These are phyloP conservation scores for Neurospora intermedia DNA, from an alignment of 495 filamentous ascomycete genomes.

Conservation along the genomic window DNA sequence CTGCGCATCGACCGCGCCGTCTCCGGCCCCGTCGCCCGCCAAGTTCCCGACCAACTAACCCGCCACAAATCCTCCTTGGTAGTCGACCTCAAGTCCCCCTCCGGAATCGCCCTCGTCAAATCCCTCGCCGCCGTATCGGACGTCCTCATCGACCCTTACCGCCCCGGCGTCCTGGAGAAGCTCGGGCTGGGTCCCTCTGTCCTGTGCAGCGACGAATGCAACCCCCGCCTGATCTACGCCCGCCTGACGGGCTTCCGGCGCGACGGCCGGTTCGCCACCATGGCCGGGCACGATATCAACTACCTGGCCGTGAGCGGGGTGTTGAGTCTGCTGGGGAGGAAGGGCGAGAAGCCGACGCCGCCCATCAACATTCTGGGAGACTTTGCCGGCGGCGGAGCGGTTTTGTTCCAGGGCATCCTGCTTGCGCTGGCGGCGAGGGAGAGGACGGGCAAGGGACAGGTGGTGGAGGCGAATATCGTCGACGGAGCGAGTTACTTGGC, in stretches of 20 bases:
- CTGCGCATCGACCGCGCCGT: conserved; percentile 70
- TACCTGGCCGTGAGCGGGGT: conserved; percentile 85
- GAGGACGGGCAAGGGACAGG: conserved; percentile 61
- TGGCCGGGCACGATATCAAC: conserved; percentile 98
- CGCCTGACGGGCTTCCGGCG: conserved; percentile 84
- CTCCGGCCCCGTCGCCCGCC: conserved; percentile 18
- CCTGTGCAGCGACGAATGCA: conserved; percentile 39
- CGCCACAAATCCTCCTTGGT: conserved; percentile 70
- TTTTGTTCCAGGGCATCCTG: conserved; percentile 60
- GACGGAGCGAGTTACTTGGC: conserved; percentile 74
- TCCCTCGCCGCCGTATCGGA: conserved; percentile 53
- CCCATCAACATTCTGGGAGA: conserved; percentile 81
- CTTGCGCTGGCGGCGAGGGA: conserved; percentile 46
- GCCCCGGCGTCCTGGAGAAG: conserved; percentile 79
- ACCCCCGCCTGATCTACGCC: conserved; percentile 70
- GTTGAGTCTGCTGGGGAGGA: conserved; percentile 61
- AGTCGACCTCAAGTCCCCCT: conserved; percentile 60
- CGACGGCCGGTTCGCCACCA: conserved; percentile 70
- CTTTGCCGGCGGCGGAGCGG: conserved; percentile 83
- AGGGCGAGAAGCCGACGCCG: conserved; percentile 57
- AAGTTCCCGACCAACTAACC: conserved; percentile 58
- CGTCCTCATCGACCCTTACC: conserved; percentile 85
- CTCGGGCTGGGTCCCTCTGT: conserved; percentile 63
- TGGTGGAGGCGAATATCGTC: conserved; percentile 95
- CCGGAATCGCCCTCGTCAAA: conserved; percentile 53